Evolutionary conservation across 805 yeast species (phyloP).

Genomic region (Kuraishia ogatae): DNA sequence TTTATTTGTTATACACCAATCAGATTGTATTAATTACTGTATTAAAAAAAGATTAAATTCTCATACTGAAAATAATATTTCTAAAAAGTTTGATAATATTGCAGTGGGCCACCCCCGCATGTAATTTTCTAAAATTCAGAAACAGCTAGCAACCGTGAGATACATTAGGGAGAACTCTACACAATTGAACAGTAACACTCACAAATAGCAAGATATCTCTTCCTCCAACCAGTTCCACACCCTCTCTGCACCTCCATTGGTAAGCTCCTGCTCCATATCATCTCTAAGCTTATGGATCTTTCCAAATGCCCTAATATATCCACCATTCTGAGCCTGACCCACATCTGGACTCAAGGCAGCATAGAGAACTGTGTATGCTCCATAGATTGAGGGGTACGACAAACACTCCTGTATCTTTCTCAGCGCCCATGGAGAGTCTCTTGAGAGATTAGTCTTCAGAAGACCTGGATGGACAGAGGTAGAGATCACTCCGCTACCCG

Average conservation of each 20-base stretch:
- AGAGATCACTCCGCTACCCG: conserved; percentile 3
- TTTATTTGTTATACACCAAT: too few relatives aligned
- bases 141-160: too few relatives aligned
- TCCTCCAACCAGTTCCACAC: conserved; percentile 27
- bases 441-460: neutral
- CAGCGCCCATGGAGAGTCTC: neutral
- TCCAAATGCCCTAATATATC: conserved; percentile 17
- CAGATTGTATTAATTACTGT: too few relatives aligned
- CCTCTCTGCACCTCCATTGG: conserved; percentile 22
- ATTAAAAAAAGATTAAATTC: too few relatives aligned
- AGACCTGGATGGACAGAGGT: conserved; percentile 6
- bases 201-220: neutral
- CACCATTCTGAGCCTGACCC: conserved; percentile 17
- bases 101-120: too few relatives aligned
- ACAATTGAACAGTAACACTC: too few relatives aligned
- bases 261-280: conserved; percentile 25
- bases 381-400: conserved; percentile 9
- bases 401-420: neutral
- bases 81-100: too few relatives aligned
- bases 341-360: conserved; percentile 27
- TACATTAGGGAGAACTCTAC: too few relatives aligned
- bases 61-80: too few relatives aligned
- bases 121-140: too few relatives aligned
- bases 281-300: conserved; percentile 21
- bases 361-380: conserved; percentile 29